Base-by-base conservation (phyloP, 768 basidiomycete species). In the Inosperma sp. region DNA sequence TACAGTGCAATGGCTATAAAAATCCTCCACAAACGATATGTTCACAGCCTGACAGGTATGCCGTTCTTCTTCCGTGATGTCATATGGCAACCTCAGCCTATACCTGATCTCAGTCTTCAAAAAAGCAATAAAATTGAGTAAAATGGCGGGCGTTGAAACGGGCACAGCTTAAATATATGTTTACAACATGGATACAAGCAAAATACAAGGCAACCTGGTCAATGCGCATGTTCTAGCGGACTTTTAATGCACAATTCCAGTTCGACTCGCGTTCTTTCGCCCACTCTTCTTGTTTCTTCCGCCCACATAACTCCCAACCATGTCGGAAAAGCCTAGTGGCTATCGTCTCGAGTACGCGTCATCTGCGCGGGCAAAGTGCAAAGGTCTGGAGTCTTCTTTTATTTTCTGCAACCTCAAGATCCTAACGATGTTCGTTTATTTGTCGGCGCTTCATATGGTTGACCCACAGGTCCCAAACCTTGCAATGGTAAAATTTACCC, bases 321-420 rank as follows among this genome's bases (percentile, higher is more conserved):
- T 76, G 72, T 59, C 75, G 45, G 72, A 75, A 48, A 83, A 76
- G 68, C 75, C 78, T 49, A 68, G 73, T 37, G 84, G 84, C 54
- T 91, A 91, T 71, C 82, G 88, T 58, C 72, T 91, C 34, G 88
- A 91, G 68, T 89, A 89, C 67, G 82, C 88, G 45, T 53, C 68
- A 37, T 82, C 80, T 50, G 74, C 69, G 52, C 77, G 88, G 52
- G 74, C 87, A 29, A 86, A 86, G 70, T 91, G 88, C 72, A 89
- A 87, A 74, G 88, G 88, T 85, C 53, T 45, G 75, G 65, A 42
- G 57, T 48, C 41, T 43, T 54, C 42, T 48, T 34, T 30, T 25
- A 41, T 8, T 34, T 30, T 39, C 33, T 48, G 37, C 37, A 52
- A 55, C 46, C 35, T 27, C 37, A 21, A 42, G 39, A 25, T 34